These are phyloP conservation scores for Zymoseptoria crescenta DNA, from an alignment of 2,329 filamentous ascomycete species.

Conservation along the genomic window DNA sequence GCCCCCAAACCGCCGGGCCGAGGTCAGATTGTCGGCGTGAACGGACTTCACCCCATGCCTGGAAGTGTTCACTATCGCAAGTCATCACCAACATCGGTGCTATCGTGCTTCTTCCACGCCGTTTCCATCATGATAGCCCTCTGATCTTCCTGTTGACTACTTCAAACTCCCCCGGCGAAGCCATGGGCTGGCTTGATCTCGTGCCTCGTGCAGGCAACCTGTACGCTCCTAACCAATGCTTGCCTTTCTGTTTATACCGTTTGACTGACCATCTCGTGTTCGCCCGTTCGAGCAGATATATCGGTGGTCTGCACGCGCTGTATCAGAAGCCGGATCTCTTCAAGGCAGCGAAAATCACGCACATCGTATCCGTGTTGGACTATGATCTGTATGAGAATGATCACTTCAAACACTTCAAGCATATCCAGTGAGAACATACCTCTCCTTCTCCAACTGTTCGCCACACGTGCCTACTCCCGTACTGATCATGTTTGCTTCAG, in stretches of 20 bases:
- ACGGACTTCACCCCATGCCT: background rate
- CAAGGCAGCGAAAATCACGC: slow-evolving; percentile 67
- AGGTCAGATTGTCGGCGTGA: background rate
- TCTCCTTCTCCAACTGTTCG: background rate
- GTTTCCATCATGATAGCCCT: background rate
- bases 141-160: background rate
- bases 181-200: slow-evolving; percentile 35
- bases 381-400: slow-evolving; percentile 52
- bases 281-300: slow-evolving; percentile 19
- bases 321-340: slow-evolving; percentile 50
- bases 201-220: slow-evolving; percentile 31
- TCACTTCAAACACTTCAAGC: slow-evolving; percentile 48
- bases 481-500: background rate
- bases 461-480: background rate
- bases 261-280: background rate
- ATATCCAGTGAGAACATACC: slow-evolving; percentile 45
- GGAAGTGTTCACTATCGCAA: background rate
- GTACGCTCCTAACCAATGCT: background rate
- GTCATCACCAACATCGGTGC: background rate
- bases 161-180: background rate
- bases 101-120: background rate
- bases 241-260: background rate
- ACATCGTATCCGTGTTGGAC: slow-evolving; percentile 72
- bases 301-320: slow-evolving; percentile 35
- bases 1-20: background rate